These are phyloP conservation scores for Pythium diclinum DNA, from an alignment of 352 stramenopile species.

Conservation along the genomic window DNA sequence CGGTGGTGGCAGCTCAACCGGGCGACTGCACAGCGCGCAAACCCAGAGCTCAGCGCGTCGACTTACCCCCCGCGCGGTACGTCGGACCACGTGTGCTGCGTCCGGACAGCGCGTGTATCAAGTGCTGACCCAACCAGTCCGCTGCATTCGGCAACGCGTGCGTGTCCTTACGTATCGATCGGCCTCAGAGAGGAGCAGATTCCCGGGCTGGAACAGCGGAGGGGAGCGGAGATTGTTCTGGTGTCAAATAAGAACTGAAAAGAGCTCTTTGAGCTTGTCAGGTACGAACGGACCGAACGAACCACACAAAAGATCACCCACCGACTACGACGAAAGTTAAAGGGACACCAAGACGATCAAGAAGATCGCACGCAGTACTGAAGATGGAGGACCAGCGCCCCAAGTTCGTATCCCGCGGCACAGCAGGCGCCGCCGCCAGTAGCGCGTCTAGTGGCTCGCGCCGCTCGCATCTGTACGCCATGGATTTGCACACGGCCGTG, in stretches of 20 bases:
- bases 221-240: background rate
- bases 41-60: background rate
- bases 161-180: background rate
- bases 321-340: background rate
- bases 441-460: background rate
- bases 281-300: background rate
- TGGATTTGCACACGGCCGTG: slow-evolving; percentile 29
- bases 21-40: slow-evolving; percentile 1
- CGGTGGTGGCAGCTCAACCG: background rate
- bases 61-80: background rate
- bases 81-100: background rate
- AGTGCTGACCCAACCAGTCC: background rate
- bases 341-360: background rate
- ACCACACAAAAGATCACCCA: background rate
- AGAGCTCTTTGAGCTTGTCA: background rate
- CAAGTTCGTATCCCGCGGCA: slow-evolving; percentile 15
- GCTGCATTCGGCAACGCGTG: background rate
- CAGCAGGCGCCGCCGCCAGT: slow-evolving; percentile 1
- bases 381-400: slow-evolving; percentile 17
- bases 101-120: too few relatives aligned
- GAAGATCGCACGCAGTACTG: background rate
- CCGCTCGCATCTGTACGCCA: slow-evolving; percentile 28
- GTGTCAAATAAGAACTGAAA: slow-evolving; percentile 5
- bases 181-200: background rate
- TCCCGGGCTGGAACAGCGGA: background rate